Percentiles rank a stretch among this genome's conserved stretches.
Conservation (phyloP, 192 early-diverging fungal genomes). For the Podila clonocystis region DNA sequence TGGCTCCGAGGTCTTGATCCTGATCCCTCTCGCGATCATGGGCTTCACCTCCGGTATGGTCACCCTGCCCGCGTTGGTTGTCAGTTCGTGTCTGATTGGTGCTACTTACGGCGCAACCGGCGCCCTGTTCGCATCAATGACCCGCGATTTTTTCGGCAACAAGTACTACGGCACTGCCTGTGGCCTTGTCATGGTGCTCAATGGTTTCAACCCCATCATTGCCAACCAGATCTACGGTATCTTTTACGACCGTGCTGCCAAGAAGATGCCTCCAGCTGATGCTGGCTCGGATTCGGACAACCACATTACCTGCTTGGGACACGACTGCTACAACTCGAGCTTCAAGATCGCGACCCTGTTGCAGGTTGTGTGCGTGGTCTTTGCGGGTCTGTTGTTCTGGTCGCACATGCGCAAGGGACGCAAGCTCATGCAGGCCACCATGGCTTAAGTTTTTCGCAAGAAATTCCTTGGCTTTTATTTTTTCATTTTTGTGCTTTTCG, state of each 20-base stretch:
- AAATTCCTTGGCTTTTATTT: background rate
- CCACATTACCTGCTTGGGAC: conserved; percentile 31
- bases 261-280: conserved; percentile 9
- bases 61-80: conserved; percentile 10
- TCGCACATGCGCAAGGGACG: conserved; percentile 42
- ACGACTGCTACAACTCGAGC: conserved; percentile 28
- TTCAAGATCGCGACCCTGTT: conserved; percentile 45
- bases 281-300: background rate
- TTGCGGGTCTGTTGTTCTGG: conserved; percentile 45
- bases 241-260: conserved; percentile 41
- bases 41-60: conserved; percentile 22
- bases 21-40: conserved; percentile 44
- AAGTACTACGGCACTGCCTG: conserved; percentile 42
- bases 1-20: conserved; percentile 35
- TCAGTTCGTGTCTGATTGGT: conserved; percentile 38
- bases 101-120: conserved; percentile 48
- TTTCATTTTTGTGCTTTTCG: background rate
- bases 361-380: conserved; percentile 36
- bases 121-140: conserved; percentile 47
- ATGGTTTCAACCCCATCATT: conserved; percentile 47
- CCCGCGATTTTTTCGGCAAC: conserved; percentile 41
- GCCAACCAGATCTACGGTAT: conserved; percentile 46
- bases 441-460: background rate
- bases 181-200: conserved; percentile 50
- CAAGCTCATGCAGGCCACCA: conserved; percentile 20